A percentile compares a stretch with the other conserved stretches of the same genome.
phyloP scores from a whole-genome alignment of 2,329 filamentous ascomycete genomes.

The Didymella exigua region DNA sequence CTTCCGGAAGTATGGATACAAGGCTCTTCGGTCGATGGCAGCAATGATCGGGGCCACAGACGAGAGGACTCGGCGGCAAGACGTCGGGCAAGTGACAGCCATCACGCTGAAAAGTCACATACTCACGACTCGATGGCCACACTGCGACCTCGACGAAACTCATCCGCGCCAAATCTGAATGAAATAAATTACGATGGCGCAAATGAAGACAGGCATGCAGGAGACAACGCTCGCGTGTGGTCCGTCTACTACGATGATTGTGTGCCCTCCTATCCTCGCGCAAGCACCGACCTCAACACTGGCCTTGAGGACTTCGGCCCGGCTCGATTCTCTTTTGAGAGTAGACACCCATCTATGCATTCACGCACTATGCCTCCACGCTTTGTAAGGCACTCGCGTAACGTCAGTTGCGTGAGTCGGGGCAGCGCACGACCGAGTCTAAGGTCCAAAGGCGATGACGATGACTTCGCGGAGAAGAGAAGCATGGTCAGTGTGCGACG shows the following conservation, averaged over 20 bases:
- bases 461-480: constrained; percentile 24
- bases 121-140: constrained; percentile 33
- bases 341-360: constrained; percentile 19
- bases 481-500: constrained; percentile 45
- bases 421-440: constrained; percentile 26
- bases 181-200: constrained; percentile 20
- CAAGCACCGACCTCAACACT: constrained; percentile 27
- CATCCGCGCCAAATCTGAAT: constrained; percentile 29
- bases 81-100: constrained; percentile 9
- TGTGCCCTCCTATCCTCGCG: constrained; percentile 34
- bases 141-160: constrained; percentile 32
- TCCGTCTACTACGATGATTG: constrained; percentile 46
- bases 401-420: constrained; percentile 29
- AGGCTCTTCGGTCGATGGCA: constrained; percentile 14
- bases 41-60: background rate
- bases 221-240: constrained; percentile 40
- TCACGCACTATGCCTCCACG: constrained; percentile 23
- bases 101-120: constrained; percentile 19
- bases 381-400: constrained; percentile 25
- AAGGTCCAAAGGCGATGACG: constrained; percentile 19
- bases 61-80: background rate
- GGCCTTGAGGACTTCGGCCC: constrained; percentile 23
- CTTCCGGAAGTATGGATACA: constrained; percentile 47
- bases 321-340: constrained; percentile 28
- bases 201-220: constrained; percentile 9